phyloP scores from a whole-genome alignment of 306 rosid genomes.

The Quercus suber region DNA sequence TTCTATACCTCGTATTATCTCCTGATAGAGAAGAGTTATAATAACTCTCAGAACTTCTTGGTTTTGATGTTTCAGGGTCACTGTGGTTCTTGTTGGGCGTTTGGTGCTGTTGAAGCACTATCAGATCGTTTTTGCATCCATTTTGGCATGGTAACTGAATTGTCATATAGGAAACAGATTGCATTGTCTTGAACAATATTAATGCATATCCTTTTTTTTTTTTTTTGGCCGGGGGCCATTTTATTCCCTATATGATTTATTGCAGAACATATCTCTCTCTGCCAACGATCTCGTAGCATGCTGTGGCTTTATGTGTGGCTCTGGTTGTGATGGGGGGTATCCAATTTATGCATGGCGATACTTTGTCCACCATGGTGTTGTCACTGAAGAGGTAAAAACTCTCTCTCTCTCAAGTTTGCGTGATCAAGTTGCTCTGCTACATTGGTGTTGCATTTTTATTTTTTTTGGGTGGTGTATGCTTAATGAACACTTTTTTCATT shows the following conservation, averaged over 20 bases:
- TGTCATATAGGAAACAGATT: slow-evolving; percentile 5
- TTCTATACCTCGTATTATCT: not conserved
- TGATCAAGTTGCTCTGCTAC: slow-evolving; percentile 9
- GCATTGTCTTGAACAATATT: slow-evolving; percentile 10
- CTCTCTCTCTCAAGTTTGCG: slow-evolving; percentile 11
- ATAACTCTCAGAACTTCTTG: slow-evolving; percentile 13
- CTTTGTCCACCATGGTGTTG: slow-evolving; percentile 77
- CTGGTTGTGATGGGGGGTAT: slow-evolving; percentile 87
- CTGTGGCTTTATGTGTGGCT: slow-evolving; percentile 91
- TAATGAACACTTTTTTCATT: not conserved
- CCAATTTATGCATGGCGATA: slow-evolving; percentile 81
- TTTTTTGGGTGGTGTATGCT: not conserved
- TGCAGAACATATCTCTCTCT: slow-evolving; percentile 82
- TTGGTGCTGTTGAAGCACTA: slow-evolving; percentile 89
- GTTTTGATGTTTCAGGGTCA: slow-evolving; percentile 68
- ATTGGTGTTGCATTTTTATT: not conserved
- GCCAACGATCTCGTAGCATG: slow-evolving; percentile 89
- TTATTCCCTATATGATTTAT: slow-evolving; percentile 19
- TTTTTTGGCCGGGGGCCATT: slow-evolving; percentile 9
- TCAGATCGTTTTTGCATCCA: slow-evolving; percentile 92
- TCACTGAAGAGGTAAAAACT: slow-evolving; percentile 78
- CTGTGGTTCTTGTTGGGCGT: slow-evolving; percentile 99
- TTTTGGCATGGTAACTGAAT: slow-evolving; percentile 46
- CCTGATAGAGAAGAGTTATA: slow-evolving; percentile 1
- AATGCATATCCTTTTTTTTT: not conserved